These are phyloP conservation scores for Ogataea nitratoaversa DNA, from an alignment of 805 yeast species.

Conservation along the genomic window DNA sequence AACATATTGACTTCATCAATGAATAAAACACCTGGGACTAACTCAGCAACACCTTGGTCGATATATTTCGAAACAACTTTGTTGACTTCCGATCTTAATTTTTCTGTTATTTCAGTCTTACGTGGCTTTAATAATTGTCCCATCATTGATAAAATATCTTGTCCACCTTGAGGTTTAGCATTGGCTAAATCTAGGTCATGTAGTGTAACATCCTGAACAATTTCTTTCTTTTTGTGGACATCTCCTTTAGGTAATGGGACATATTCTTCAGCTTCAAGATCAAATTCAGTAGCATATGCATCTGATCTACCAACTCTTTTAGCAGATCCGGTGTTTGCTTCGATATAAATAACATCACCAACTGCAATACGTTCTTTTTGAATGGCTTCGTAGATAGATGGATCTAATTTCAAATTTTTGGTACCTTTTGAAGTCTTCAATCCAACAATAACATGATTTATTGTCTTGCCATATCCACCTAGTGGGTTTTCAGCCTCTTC, in stretches of 20 bases:
- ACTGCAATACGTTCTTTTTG: slow-evolving; percentile 94
- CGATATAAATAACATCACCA: slow-evolving; percentile 94
- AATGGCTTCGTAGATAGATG: slow-evolving; percentile 92
- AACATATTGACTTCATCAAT: slow-evolving; percentile 99
- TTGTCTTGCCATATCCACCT: slow-evolving; percentile 72
- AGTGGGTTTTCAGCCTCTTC: slow-evolving; percentile 90
- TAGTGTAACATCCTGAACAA: slow-evolving; percentile 94
- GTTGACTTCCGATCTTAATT: slow-evolving; percentile 94
- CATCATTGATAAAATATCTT: slow-evolving; percentile 96
- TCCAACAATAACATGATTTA: slow-evolving; percentile 85
- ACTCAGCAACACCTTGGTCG: slow-evolving; percentile 98
- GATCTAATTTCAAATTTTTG: slow-evolving; percentile 97
- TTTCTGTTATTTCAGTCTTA: slow-evolving; percentile 94
- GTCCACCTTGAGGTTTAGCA: slow-evolving; percentile 95
- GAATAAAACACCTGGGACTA: slow-evolving; percentile 95
- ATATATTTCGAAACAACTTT: slow-evolving; percentile 97
- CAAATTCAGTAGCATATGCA: slow-evolving; percentile 95
- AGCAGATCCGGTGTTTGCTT: slow-evolving; percentile 91
- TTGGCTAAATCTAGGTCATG: slow-evolving; percentile 98
- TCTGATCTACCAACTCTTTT: slow-evolving; percentile 94
- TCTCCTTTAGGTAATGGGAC: slow-evolving; percentile 99
- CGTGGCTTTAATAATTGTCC: slow-evolving; percentile 95
- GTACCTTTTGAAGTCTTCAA: slow-evolving; percentile 96
- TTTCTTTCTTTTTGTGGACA: slow-evolving; percentile 90
- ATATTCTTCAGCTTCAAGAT: slow-evolving; percentile 96